Percentiles rank a stretch among this genome's conserved stretches.
These are phyloP conservation scores for Saccharomycopsis vini DNA, from an alignment of 805 yeast species.

Conservation along the genomic window DNA sequence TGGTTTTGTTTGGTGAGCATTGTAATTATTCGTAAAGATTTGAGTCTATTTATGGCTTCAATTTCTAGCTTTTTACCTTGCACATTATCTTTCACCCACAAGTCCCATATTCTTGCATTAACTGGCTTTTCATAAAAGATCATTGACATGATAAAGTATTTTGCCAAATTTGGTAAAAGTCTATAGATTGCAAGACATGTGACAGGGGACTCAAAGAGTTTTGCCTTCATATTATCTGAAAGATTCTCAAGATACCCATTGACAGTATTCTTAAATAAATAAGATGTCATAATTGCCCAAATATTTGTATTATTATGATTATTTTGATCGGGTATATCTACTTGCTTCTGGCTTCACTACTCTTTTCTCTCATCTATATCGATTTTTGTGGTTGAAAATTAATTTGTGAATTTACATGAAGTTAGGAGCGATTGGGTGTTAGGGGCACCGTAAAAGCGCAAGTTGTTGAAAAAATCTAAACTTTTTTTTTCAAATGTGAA, in stretches of 20 bases:
- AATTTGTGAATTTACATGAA: too few species aligned
- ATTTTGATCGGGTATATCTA: too few species aligned
- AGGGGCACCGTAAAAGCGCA: too few species aligned
- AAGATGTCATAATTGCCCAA: too few species aligned
- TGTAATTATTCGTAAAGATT: slow-evolving; percentile 63
- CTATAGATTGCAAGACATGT: slow-evolving; percentile 92
- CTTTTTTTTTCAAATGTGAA: too few species aligned
- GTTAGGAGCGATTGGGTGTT: too few species aligned
- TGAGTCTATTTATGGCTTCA: slow-evolving; percentile 73
- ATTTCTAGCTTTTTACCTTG: slow-evolving; percentile 42
- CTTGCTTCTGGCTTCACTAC: too few species aligned
- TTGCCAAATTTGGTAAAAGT: slow-evolving; percentile 80
- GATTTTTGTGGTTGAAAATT: too few species aligned
- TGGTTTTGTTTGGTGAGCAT: too few species aligned
- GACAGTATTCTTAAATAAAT: slow-evolving; percentile 58
- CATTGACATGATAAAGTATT: slow-evolving; percentile 80
- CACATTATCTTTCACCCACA: slow-evolving; percentile 56
- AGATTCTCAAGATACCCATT: slow-evolving; percentile 85
- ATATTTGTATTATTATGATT: too few species aligned
- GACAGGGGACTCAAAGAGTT: slow-evolving; percentile 82
- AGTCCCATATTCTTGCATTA: slow-evolving; percentile 55
- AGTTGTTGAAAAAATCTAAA: too few species aligned
- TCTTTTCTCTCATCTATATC: too few species aligned
- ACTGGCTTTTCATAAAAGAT: slow-evolving; percentile 72
- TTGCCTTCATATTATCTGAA: slow-evolving; percentile 76